Evolutionary conservation across 306 rosid species (phyloP), one percentile per base, ranked within the genome.

Genomic region (Vicia villosa): DNA sequence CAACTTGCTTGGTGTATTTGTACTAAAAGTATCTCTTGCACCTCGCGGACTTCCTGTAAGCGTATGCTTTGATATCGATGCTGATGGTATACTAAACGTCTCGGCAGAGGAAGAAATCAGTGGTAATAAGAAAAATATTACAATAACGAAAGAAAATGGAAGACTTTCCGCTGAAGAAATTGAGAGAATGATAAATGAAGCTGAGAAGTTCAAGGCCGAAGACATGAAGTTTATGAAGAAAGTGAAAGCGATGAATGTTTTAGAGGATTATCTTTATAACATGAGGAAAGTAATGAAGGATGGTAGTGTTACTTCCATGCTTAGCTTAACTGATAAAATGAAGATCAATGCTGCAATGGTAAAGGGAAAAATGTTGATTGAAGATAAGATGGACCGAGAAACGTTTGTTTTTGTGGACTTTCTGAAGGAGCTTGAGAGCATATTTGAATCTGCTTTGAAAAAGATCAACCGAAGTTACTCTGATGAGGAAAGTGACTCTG

Each of bases 401-500:
- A n/a, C 20, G 2, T 24, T 13, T 57, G 63, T 24, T 19, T 57
- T 57, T 28, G 63, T 24, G 3, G 41, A 57, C 1, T 24, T 24
- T 26, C 0, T 57, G 13, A 57, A 8, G 20, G 63, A 57, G 20
- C 63, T 57, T 3, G 63, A 57, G 20, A 28, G 20, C 5, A 57
- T 57, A 0, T 54, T 22, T 22, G 60, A 22, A 22, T 54, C 60
- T 22, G 36, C 60, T 22, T 54, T 54, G 36, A 54, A 22, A 1
- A 54, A 54, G 34, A 22, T 12, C 9, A 54, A 54, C 9, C 4
- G 0, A 22, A 15, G 36, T 22, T 54, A 54, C 60, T 54, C 36
- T 22, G 60, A 22, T 5, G 36, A 54, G 10, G 60, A 54, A 54
- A 54, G 60, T 54, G 60, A 54, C 26, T 54, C 60, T 22, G 60